These are phyloP conservation scores for Boletus sp. DNA, from an alignment of 1,284 basidiomycete species.

Conservation along the genomic window DNA sequence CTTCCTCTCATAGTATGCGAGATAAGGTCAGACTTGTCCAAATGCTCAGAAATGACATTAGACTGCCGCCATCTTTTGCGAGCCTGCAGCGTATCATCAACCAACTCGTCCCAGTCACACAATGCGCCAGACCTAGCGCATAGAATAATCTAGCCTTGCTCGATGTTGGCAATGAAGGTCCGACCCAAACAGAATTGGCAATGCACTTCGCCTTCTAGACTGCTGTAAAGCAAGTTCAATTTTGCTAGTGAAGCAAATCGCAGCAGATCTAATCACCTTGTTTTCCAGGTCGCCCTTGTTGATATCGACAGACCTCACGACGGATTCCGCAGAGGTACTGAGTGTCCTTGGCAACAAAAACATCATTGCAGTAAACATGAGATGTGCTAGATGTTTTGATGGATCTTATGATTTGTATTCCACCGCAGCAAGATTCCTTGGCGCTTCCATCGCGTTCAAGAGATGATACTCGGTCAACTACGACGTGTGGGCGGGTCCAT, in stretches of 20 bases:
- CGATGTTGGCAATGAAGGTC: constrained; percentile 44
- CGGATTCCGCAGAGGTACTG: not conserved
- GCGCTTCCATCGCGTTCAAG: constrained; percentile 44
- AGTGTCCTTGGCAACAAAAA: constrained; percentile 7
- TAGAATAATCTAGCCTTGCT: constrained; percentile 49
- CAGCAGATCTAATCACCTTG: not conserved
- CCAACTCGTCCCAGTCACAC: constrained; percentile 45
- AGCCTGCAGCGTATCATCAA: constrained; percentile 48
- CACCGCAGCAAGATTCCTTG: constrained; percentile 46
- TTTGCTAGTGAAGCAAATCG: no score
- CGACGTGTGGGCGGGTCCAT: constrained; percentile 48
- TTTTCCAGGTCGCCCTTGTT: constrained; percentile 12
- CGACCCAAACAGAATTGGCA: constrained; percentile 42
- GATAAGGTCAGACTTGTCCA: not conserved
- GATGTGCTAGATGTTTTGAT: not conserved
- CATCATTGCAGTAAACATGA: constrained; percentile 11
- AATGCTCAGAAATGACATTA: constrained; percentile 43
- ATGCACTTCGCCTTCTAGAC: constrained; percentile 49
- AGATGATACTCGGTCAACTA: constrained; percentile 47
- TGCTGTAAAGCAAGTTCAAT: constrained; percentile 8
- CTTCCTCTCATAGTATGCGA: not conserved
- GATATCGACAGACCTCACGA: constrained; percentile 12
- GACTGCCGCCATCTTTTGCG: constrained; percentile 44
- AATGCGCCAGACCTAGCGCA: constrained; percentile 42
- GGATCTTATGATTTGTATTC: not conserved